These are phyloP conservation scores for Trichophyton equinum DNA, from an alignment of 2,329 filamentous ascomycete genomes.

Conservation along the genomic window DNA sequence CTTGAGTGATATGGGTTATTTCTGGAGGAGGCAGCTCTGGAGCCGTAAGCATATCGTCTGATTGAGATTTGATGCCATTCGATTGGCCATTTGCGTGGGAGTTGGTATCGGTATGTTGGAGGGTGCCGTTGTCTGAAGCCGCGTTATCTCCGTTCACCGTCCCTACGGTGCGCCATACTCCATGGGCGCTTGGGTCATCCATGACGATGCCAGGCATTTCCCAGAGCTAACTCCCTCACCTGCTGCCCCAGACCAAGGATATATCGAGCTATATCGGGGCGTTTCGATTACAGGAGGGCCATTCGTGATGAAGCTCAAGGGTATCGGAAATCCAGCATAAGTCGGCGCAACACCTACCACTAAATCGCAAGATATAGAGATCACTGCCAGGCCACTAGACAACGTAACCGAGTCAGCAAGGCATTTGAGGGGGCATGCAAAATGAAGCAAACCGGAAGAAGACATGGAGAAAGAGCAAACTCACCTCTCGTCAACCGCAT, in stretches of 20 bases:
- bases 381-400: not conserved
- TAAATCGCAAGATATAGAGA: not conserved
- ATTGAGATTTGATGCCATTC: not conserved
- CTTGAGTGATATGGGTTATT: constrained; percentile 57
- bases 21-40: constrained; percentile 35
- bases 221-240: not conserved
- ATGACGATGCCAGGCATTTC: constrained; percentile 32
- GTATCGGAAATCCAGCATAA: not conserved
- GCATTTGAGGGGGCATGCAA: not conserved
- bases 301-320: not conserved
- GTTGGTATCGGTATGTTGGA: constrained; percentile 18
- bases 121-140: constrained; percentile 19
- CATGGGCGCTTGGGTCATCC: constrained; percentile 18
- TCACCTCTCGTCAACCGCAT: not conserved
- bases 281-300: not conserved
- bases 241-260: not conserved
- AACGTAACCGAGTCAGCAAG: not conserved
- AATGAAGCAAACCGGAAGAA: not conserved
- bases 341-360: not conserved
- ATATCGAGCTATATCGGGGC: not conserved
- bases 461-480: not conserved
- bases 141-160: constrained; percentile 3
- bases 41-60: not conserved
- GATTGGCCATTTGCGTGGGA: constrained; percentile 10
- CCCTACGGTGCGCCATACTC: not conserved